Base-by-base conservation (phyloP, 129 eudicot genomes). In the Ambrosia trifida region DNA sequence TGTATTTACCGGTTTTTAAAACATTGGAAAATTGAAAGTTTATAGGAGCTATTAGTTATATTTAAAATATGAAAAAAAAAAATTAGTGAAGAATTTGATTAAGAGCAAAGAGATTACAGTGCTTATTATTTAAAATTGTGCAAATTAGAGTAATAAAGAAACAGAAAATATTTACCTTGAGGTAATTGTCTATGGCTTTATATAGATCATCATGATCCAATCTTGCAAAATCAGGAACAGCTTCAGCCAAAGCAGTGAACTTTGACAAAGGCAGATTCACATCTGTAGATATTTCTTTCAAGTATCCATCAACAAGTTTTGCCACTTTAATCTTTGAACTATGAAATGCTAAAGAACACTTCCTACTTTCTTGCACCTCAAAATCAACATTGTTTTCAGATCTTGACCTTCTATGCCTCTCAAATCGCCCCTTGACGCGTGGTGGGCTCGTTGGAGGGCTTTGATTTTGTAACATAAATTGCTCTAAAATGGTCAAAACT, bases 181-280 rank as follows among this genome's bases (percentile, higher is more conserved):
- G 87, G 63, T 83, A 93, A 75, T 80, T 84, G 79, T 93, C 98
- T 49, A 93, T 89, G 57, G 95, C 98, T 76, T 40, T 81, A 81
- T 92, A 92, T 10, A 92, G 88, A 87, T 83, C 98, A 85, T 92
- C 96, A 76, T 92, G 98, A 70, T 89, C 89, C 58, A 83, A 52
- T 84, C 98, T 87, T 17, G 98, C 86, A 70, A 89, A 93, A 28
- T 81, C 87, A 12, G 98, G 95, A 58, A 89, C 70, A 19, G 84
- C 83, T 70, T 89, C 96, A 4, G 96, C 98, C 68, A 93, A 75
- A 50, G 83, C 72, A 17, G 79, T 77, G 44, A 93, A 89, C 79
- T 89, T 93, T 11, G 90, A 82, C 7, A 89, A 63, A 6, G 92
- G 83, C 79, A 93, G 70, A 58, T 79, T 84, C 24, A 41, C 70